A percentile compares a stretch with the other conserved stretches of the same genome.
Conservation (phyloP, 768 basidiomycete genomes). For the Hypholoma fasciculare region DNA sequence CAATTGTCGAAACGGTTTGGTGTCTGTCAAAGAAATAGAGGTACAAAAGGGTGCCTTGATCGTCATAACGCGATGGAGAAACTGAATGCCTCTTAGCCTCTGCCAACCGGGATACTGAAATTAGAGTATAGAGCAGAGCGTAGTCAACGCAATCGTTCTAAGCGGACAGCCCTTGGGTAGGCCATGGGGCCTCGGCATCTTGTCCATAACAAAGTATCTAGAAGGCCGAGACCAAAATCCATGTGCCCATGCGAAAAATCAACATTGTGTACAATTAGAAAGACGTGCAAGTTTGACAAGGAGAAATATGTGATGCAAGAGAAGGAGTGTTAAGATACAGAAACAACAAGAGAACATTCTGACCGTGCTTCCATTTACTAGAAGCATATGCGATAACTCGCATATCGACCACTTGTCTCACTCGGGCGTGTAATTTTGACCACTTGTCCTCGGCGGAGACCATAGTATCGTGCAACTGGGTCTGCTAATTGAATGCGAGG, state of each 20-base stretch:
- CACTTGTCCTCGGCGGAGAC: conserved; percentile 91
- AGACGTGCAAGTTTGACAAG: conserved; percentile 21
- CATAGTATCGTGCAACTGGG: conserved; percentile 98
- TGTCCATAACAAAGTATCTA: conserved; percentile 13
- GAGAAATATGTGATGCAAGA: conserved; percentile 15
- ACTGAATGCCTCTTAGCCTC: neutral
- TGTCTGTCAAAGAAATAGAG: too few relatives aligned
- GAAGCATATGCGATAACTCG: conserved; percentile 91
- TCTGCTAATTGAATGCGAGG: conserved; percentile 96
- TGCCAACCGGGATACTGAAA: conserved; percentile 10
- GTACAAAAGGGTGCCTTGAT: too few relatives aligned
- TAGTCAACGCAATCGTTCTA: neutral
- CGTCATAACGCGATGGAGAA: neutral
- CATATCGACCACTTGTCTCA: conserved; percentile 94
- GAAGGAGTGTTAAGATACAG: conserved; percentile 7
- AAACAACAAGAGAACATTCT: conserved; percentile 10
- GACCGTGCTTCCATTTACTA: conserved; percentile 28
- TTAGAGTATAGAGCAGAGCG: conserved; percentile 10
- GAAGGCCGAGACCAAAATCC: conserved; percentile 19
- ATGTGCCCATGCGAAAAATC: conserved; percentile 13
- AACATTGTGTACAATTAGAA: conserved; percentile 28
- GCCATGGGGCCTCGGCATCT: conserved; percentile 25
- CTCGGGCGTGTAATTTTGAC: conserved; percentile 98
- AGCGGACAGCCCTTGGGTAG: neutral
- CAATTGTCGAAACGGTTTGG: too few relatives aligned